Percentiles rank a stretch among this genome's conserved stretches.
Conservation (phyloP, 2,329 filamentous ascomycete genomes). For the Monosporascus sp. region DNA sequence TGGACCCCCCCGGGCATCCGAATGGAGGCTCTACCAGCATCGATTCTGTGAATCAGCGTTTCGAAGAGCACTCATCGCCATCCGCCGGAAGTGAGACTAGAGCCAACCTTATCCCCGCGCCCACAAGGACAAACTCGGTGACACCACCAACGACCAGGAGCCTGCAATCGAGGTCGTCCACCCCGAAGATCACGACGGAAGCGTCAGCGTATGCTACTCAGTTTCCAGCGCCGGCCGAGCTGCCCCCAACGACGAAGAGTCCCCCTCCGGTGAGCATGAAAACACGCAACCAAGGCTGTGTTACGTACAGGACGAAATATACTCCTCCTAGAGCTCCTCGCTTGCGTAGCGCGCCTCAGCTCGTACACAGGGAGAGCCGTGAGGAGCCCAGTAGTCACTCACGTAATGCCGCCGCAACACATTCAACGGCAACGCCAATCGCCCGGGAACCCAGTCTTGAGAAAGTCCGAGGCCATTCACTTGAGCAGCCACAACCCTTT, state of each 20-base stretch:
- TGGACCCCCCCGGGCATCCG: neutral
- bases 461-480: neutral
- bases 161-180: slow-evolving; percentile 11
- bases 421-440: neutral
- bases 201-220: slow-evolving; percentile 1
- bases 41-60: neutral
- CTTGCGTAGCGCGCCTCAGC: slow-evolving; percentile 6
- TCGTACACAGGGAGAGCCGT: slow-evolving; percentile 24
- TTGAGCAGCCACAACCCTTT: neutral
- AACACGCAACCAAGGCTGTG: slow-evolving; percentile 30
- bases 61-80: neutral
- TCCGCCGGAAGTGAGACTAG: neutral
- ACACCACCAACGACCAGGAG: slow-evolving; percentile 16
- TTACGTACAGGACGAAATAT: slow-evolving; percentile 30
- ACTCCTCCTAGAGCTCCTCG: slow-evolving; percentile 23
- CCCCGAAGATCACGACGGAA: slow-evolving; percentile 6
- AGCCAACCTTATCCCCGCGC: neutral
- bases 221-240: slow-evolving; percentile 8
- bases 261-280: slow-evolving; percentile 38
- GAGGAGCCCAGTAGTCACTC: slow-evolving; percentile 22
- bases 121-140: slow-evolving; percentile 23
- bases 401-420: neutral
- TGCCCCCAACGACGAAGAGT: slow-evolving; percentile 19
- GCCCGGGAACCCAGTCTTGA: slow-evolving; percentile 10
- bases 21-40: neutral